Evolutionary conservation across 768 basidiomycete genomes (phyloP), one percentile per base, ranked within the genome.

Genomic region (Boletales sp.): DNA sequence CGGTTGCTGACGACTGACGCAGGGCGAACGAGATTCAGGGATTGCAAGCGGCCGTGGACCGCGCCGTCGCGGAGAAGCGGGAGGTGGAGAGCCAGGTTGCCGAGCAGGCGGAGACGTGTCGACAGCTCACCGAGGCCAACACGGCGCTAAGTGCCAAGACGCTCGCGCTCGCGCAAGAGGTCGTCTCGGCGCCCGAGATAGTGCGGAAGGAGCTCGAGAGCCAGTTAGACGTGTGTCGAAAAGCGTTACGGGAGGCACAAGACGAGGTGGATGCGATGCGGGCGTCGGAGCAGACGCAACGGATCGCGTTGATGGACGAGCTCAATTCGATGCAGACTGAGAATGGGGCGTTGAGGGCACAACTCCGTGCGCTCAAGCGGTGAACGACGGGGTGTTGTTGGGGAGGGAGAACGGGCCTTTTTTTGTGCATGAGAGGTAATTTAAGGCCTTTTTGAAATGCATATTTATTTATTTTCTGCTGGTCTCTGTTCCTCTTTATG

Each of bases 291-390:
- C 87, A 92, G 70, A 79, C 75, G 9, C 93, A 94, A 71, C 76
- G 86, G 56, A 82, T 91, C 48, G 85, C 86, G 31, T 64, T 99
- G 48, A 74, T 99, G 38, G 93, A 96, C 61, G 92, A 95, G 72
- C 76, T 95, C 59, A 93, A 90, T 64, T 74, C 78, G 45, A 77
- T 86, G 70, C 89, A 92, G 71, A 84, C 79, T 49, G 89, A 92
- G 70, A 92, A 93, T 60, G 75, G 72, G 36, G 80, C 66, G 35
- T 63, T 93, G 52, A 77, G 86, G 39, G 80, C 82, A 31, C 90
- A 92, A 66, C 59, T 93, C 57, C 77, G 89, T 45, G 76, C 76
- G 19, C 65, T 74, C 54, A 85, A 81, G 47, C 62, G 52, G 40
- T 67, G 21, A 34, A 34, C 11, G 5, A 14, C 5, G 2, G 33